Evolutionary conservation across 2,329 filamentous ascomycete species (phyloP).

Genomic region (Exophiala xenobiotica): DNA sequence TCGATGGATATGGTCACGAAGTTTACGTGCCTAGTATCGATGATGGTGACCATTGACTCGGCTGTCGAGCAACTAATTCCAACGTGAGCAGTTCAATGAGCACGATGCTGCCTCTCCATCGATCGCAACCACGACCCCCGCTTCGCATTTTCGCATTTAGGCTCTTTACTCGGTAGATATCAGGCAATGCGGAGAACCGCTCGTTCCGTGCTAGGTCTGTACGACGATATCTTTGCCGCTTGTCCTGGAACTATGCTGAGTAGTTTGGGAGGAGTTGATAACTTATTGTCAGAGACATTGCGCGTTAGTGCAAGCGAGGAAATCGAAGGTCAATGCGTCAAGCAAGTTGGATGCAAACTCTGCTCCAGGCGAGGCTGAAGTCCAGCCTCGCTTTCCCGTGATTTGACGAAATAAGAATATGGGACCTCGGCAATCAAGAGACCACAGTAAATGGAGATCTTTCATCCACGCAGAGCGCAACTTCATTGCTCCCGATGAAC

Average conservation of each 20-base stretch:
- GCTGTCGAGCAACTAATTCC: background rate
- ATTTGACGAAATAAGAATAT: background rate
- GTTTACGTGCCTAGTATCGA: background rate
- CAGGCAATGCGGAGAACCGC: background rate
- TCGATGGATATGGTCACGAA: background rate
- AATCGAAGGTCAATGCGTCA: background rate
- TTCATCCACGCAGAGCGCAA: too few species aligned
- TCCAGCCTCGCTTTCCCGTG: background rate
- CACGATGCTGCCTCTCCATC: background rate
- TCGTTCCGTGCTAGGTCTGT: background rate
- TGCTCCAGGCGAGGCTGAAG: background rate
- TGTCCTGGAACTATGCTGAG: background rate
- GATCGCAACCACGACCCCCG: background rate
- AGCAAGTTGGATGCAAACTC: background rate
- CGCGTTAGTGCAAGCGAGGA: background rate
- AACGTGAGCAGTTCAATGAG: background rate
- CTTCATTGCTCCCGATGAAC: too few species aligned
- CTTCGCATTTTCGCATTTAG: background rate
- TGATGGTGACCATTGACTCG: background rate
- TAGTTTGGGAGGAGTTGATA: background rate
- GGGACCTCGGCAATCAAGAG: background rate
- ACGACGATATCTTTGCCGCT: background rate
- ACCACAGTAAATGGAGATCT: background rate
- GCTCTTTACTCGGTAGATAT: background rate
- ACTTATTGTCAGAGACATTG: background rate